Evolutionary conservation across 2,329 filamentous ascomycete species (phyloP).

Genomic region (Aureobasidium vineae): DNA sequence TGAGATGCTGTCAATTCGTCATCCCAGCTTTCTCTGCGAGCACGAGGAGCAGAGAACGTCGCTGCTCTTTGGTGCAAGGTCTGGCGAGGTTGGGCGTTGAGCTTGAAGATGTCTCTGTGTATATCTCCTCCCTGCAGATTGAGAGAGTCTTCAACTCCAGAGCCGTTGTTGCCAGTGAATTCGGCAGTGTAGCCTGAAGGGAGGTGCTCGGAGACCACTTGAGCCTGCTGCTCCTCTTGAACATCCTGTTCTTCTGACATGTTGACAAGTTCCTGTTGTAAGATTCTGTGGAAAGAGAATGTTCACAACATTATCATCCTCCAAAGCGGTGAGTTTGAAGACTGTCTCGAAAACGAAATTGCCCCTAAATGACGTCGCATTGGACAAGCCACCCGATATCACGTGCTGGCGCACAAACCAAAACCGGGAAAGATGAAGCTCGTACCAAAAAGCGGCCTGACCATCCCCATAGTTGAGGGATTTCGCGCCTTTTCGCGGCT

Average conservation of each 20-base stretch:
- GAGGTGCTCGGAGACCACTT: conserved; percentile 28
- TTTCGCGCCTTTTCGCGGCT: conserved; percentile 3
- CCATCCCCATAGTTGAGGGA: background rate
- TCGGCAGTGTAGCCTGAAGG: conserved; percentile 29
- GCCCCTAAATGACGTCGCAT: conserved; percentile 17
- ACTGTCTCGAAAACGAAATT: conserved; percentile 14
- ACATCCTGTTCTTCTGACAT: conserved; percentile 19
- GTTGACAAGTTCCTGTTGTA: background rate
- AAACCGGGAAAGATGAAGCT: conserved; percentile 3
- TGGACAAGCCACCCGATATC: conserved; percentile 15
- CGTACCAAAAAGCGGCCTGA: background rate
- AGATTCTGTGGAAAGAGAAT: background rate
- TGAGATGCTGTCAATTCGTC: conserved; percentile 45
- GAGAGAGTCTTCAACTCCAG: conserved; percentile 61
- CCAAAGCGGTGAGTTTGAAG: conserved; percentile 18
- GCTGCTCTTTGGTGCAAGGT: conserved; percentile 56
- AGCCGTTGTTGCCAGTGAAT: conserved; percentile 13
- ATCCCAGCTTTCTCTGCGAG: conserved; percentile 31
- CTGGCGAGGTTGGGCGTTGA: conserved; percentile 53
- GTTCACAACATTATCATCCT: conserved; percentile 7
- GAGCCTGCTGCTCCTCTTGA: conserved; percentile 15
- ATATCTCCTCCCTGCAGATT: conserved; percentile 74
- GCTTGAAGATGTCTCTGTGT: conserved; percentile 73
- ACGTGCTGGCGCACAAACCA: background rate
- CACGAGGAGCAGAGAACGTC: conserved; percentile 59